These are phyloP conservation scores for Gossypium raimondii DNA, from an alignment of 345 rosid genomes.

Conservation along the genomic window DNA sequence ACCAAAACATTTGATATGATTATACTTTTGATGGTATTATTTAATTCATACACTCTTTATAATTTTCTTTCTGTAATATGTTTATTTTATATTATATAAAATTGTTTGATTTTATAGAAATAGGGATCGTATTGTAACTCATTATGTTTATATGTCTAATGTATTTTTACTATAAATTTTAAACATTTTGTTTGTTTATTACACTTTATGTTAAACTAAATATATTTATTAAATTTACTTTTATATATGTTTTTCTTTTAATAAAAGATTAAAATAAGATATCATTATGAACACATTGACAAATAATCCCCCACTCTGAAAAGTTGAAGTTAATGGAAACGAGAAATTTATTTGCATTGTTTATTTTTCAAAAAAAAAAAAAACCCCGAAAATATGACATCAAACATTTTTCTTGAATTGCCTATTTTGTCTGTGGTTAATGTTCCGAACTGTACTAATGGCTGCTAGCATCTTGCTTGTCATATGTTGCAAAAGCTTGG, in stretches of 20 bases:
- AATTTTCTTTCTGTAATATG: neutral
- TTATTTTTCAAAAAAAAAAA: neutral
- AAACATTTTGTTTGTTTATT: neutral
- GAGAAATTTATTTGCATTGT: neutral
- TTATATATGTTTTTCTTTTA: neutral
- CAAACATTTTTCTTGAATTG: neutral
- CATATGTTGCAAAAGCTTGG: conserved; percentile 1
- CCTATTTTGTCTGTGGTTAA: neutral
- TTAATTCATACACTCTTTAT: neutral
- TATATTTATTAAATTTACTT: neutral
- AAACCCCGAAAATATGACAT: neutral
- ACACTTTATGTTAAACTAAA: neutral
- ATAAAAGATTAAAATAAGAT: neutral
- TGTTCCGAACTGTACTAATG: neutral
- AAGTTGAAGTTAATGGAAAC: neutral
- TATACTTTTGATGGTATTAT: neutral
- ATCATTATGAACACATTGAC: neutral
- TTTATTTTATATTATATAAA: neutral
- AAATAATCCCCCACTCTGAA: neutral
- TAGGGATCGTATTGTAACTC: neutral
- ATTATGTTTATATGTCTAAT: too few species aligned
- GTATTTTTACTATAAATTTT: neutral
- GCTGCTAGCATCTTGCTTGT: neutral
- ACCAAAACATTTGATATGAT: neutral
- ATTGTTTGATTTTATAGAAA: neutral